A percentile compares a stretch with the other conserved stretches of the same genome.
Evolutionary conservation across 768 basidiomycete species (phyloP).

Genomic region (Termitomyces sp.): DNA sequence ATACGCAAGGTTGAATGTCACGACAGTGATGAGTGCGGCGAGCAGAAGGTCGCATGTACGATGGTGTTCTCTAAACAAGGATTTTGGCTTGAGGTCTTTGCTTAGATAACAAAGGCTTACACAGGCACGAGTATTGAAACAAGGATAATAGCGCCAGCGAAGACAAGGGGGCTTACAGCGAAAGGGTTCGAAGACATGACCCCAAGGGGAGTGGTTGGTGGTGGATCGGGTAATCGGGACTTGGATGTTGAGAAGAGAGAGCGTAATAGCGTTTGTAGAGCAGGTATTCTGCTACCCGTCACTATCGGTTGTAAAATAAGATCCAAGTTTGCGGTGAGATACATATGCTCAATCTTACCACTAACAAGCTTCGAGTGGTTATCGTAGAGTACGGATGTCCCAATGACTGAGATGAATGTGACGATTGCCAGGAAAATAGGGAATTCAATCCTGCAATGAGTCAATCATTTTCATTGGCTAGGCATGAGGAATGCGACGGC

Average conservation of each 20-base stretch:
- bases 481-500: constrained; percentile 35
- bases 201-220: constrained; percentile 27
- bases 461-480: neutral
- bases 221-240: constrained; percentile 23
- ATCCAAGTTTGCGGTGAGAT: neutral
- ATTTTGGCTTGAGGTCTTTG: neutral
- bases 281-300: constrained; percentile 55
- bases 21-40: constrained; percentile 66
- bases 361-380: constrained; percentile 63
- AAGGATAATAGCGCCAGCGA: constrained; percentile 32
- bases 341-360: constrained; percentile 31
- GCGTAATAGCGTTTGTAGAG: constrained; percentile 42
- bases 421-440: constrained; percentile 52
- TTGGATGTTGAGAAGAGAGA: constrained; percentile 33
- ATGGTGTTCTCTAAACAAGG: constrained; percentile 41
- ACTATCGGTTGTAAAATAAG: constrained; percentile 27
- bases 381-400: constrained; percentile 50
- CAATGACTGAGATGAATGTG: constrained; percentile 50
- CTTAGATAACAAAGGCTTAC: neutral
- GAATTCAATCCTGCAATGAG: constrained; percentile 48
- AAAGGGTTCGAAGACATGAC: constrained; percentile 69
- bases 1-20: constrained; percentile 83
- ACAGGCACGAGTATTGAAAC: constrained; percentile 10
- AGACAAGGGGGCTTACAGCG: constrained; percentile 54
- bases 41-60: constrained; percentile 78